Base-by-base conservation (phyloP, 1,284 basidiomycete genomes). In the Amylostereum areolatum region DNA sequence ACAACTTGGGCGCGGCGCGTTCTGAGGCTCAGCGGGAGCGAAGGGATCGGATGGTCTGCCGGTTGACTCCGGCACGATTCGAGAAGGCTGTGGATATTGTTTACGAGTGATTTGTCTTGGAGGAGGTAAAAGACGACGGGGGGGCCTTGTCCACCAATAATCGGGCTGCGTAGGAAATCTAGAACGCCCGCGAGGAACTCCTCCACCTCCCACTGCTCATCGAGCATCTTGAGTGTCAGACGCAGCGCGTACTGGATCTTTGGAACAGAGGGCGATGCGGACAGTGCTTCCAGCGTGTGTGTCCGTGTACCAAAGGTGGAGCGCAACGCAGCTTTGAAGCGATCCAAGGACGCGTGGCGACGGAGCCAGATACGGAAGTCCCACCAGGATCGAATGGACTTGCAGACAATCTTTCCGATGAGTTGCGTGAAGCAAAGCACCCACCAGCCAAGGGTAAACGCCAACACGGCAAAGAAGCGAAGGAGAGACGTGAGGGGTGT, bases 401-500 rank as follows among this genome's bases (percentile, higher is more conserved):
- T 7, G 27, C 3, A 24, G 6, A 27, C 33, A 39, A 1, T 37
- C 27, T 4, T 30, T 24, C 1, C 41, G 5, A 24, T 24, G 30
- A 3, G n/a, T 28, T 9, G 6, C 27, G 25, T 18, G 10, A 27
- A 42, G 25, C 10, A 27, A 7, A 24, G 40, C 31, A 11, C 32
- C 27, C 12, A 36, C 25, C 28, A 29, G 10, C 42, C 18, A 3
- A 3, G 27, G 31, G 2, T 5, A 18, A 10, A 2, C 2, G 33
- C 33, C 34, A 27, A 36, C 29, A n/a, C 12, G 32, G 5, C 33
- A 1, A 18, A 18, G 35, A 27, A 18, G 12, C 25, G 12, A 6
- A 31, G 4, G 27, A n/a, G 11, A 8, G 10, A 8, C 2, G 50
- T 47, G 31, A 51, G 40, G 4, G 50, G 50, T 1, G 50, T 47